Evolutionary conservation across 1,284 basidiomycete genomes (phyloP).

Genomic region (Sporisorium exsertum): DNA sequence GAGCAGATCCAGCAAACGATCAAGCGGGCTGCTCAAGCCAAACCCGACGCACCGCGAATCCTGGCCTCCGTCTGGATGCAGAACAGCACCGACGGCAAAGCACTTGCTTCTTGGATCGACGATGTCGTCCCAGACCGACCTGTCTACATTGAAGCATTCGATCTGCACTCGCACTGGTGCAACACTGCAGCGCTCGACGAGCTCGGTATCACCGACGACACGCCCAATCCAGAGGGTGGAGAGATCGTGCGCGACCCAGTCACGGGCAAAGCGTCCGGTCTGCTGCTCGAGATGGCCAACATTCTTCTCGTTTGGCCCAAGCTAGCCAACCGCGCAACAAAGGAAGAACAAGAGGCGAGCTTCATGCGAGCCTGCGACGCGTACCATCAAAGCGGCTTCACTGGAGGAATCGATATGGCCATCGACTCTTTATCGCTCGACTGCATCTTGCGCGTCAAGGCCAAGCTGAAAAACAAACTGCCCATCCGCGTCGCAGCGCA

Average conservation of each 20-base stretch:
- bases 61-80: constrained; percentile 47
- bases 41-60: constrained; percentile 38
- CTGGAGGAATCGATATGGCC: constrained; percentile 46
- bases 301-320: constrained; percentile 37
- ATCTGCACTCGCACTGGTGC: constrained; percentile 49
- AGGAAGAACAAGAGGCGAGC: constrained; percentile 27
- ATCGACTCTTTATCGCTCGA: constrained; percentile 33
- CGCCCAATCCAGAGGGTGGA: constrained; percentile 43
- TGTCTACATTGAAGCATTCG: constrained; percentile 44
- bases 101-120: constrained; percentile 39
- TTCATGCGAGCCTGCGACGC: constrained; percentile 39
- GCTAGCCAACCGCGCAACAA: constrained; percentile 25
- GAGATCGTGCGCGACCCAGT: constrained; percentile 37
- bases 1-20: constrained; percentile 38
- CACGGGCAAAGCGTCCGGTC: constrained; percentile 37
- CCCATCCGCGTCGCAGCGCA: constrained; percentile 45
- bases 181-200: constrained; percentile 45
- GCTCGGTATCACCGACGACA: constrained; percentile 41
- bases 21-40: constrained; percentile 34
- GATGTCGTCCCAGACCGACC: constrained; percentile 40
- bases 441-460: constrained; percentile 31
- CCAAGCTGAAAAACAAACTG: constrained; percentile 28
- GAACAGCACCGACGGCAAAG: constrained; percentile 38
- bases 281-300: constrained; percentile 47
- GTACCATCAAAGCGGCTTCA: constrained; percentile 43